A percentile compares a stretch with the other conserved stretches of the same genome.
These are phyloP conservation scores for Postia placenta DNA, from an alignment of 768 basidiomycete species.

Conservation along the genomic window DNA sequence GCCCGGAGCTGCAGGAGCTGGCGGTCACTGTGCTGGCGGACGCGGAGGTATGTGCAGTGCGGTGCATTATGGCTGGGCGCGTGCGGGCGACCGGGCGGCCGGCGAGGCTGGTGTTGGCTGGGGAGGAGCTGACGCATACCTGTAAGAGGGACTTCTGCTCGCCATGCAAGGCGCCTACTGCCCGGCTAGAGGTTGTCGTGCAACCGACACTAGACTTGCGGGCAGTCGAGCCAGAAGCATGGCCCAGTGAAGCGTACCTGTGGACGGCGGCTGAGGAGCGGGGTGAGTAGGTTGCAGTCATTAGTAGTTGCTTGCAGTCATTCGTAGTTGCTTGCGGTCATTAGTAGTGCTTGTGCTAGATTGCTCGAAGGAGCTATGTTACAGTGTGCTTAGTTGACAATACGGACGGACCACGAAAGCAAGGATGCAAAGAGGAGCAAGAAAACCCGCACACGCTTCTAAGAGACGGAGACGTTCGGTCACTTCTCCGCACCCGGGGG, in stretches of 20 bases:
- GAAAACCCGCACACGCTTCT: no score
- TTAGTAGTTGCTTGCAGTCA: neutral
- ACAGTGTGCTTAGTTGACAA: no score
- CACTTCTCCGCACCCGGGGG: neutral
- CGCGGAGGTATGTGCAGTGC: no score
- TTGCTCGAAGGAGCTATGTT: no score
- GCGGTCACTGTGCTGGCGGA: neutral
- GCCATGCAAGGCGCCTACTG: neutral
- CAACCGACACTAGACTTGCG: neutral
- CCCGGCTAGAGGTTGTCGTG: neutral
- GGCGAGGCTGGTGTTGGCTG: neutral
- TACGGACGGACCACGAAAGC: neutral
- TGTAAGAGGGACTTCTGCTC: neutral
- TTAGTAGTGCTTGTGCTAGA: no score
- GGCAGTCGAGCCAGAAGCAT: neutral
- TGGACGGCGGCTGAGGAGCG: neutral
- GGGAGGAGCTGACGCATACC: neutral
- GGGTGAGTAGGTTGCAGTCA: neutral
- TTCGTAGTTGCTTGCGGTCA: neutral
- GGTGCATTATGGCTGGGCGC: neutral
- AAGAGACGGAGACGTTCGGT: no score
- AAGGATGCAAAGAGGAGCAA: neutral
- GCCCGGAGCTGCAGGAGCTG: neutral
- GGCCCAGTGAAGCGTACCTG: conserved; percentile 3
- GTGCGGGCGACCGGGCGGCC: neutral